A percentile compares a stretch with the other conserved stretches of the same genome.
phyloP scores from a whole-genome alignment of 305 asterid genomes.

The Ajuga reptans region DNA sequence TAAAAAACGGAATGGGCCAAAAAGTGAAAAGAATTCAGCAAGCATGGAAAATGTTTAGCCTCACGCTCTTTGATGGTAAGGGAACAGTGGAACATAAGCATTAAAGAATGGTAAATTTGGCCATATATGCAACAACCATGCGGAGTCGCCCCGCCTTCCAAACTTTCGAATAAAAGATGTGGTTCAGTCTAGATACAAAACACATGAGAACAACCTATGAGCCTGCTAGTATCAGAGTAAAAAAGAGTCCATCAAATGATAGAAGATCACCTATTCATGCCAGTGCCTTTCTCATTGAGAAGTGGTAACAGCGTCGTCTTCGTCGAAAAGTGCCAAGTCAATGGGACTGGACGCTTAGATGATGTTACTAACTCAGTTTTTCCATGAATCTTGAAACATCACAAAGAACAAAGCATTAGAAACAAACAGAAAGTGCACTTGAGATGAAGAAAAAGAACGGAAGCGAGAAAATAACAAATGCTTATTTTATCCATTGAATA shows the following conservation, averaged over 20 bases:
- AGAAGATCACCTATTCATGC: slow-evolving; percentile 69
- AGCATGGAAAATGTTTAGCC: not conserved
- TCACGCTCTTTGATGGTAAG: slow-evolving; percentile 5
- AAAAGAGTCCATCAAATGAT: slow-evolving; percentile 4
- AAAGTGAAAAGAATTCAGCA: not conserved
- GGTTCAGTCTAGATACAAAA: not conserved
- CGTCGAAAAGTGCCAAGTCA: slow-evolving; percentile 92
- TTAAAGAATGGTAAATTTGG: slow-evolving; percentile 9
- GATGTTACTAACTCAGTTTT: slow-evolving; percentile 91
- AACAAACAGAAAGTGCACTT: slow-evolving; percentile 16
- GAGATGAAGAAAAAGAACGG: not conserved
- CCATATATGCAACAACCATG: slow-evolving; percentile 11
- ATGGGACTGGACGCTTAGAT: slow-evolving; percentile 92
- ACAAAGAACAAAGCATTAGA: slow-evolving; percentile 26
- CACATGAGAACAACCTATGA: not conserved
- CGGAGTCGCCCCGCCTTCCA: not conserved
- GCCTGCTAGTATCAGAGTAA: slow-evolving; percentile 9
- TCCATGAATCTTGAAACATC: slow-evolving; percentile 74
- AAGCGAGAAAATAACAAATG: not conserved
- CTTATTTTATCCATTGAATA: not conserved
- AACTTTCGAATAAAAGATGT: slow-evolving; percentile 1
- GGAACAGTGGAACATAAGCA: slow-evolving; percentile 4
- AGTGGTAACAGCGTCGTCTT: slow-evolving; percentile 76
- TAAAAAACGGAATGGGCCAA: not conserved
- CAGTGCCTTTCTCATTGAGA: slow-evolving; percentile 88